A percentile compares a stretch with the other conserved stretches of the same genome.
phyloP scores from a whole-genome alignment of 768 basidiomycete genomes.

The Boletus patriciae region DNA sequence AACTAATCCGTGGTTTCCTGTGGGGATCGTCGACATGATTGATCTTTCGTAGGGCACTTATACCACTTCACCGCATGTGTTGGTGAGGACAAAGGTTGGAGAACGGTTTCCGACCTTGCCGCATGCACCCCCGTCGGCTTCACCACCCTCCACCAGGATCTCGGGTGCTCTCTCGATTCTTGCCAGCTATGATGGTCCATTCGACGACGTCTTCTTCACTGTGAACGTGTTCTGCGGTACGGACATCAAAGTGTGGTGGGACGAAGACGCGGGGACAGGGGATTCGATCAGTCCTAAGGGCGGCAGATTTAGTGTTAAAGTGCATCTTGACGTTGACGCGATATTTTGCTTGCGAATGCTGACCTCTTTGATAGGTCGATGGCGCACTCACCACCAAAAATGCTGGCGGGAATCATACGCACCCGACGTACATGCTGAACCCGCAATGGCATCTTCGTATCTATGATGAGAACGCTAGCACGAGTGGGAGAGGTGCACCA shows the following conservation, averaged over 20 bases:
- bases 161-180: conserved; percentile 51
- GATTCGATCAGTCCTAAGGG: background rate
- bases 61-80: conserved; percentile 47
- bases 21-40: background rate
- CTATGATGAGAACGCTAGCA: conserved; percentile 33
- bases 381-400: conserved; percentile 66
- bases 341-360: background rate
- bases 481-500: conserved; percentile 3
- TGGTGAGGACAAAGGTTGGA: conserved; percentile 28
- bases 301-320: conserved; percentile 15
- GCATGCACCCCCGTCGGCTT: background rate
- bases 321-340: background rate
- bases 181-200: conserved; percentile 68
- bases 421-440: conserved; percentile 84
- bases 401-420: conserved; percentile 80
- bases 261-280: conserved; percentile 34
- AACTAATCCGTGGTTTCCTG: background rate
- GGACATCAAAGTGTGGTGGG: conserved; percentile 45
- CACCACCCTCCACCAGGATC: conserved; percentile 23
- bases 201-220: conserved; percentile 62
- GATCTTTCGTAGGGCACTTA: conserved; percentile 38
- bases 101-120: conserved; percentile 26
- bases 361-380: conserved; percentile 45
- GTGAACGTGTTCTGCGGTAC: conserved; percentile 52
- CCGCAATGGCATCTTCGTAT: conserved; percentile 81